phyloP scores from a whole-genome alignment of 371 early-diverging fungal species.

The Mucor piriformis region DNA sequence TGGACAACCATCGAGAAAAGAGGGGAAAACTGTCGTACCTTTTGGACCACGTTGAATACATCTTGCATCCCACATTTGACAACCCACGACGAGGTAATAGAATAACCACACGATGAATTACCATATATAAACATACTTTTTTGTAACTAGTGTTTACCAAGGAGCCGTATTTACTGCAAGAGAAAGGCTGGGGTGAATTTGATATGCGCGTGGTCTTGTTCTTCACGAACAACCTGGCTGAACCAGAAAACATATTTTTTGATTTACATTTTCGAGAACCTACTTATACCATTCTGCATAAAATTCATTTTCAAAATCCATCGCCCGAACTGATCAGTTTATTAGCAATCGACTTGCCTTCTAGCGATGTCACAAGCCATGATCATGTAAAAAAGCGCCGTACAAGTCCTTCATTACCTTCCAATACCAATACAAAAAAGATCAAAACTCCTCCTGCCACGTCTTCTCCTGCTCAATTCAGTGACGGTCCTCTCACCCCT shows the following conservation, averaged over 20 bases:
- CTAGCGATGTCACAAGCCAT: neutral
- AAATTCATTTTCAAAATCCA: conserved; percentile 37
- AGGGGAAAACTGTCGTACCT: conserved; percentile 52
- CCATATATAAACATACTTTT: neutral
- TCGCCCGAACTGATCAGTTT: conserved; percentile 28
- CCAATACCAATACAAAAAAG: neutral
- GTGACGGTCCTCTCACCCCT: conserved; percentile 22
- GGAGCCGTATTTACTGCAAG: conserved; percentile 64
- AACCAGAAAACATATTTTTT: conserved; percentile 57
- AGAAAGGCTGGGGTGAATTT: conserved; percentile 78
- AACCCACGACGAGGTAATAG: conserved; percentile 62
- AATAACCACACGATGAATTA: neutral
- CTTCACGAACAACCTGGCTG: conserved; percentile 51
- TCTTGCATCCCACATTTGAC: conserved; percentile 72
- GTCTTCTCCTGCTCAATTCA: conserved; percentile 18
- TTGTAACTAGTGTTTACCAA: conserved; percentile 62
- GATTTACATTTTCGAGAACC: conserved; percentile 66
- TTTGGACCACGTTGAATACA: conserved; percentile 72
- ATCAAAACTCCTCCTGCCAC: conserved; percentile 16
- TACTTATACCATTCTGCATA: conserved; percentile 53
- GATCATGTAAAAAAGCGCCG: conserved; percentile 22
- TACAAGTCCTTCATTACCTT: conserved; percentile 12
- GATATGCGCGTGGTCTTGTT: conserved; percentile 66
- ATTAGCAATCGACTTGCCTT: conserved; percentile 11
- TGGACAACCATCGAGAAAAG: conserved; percentile 51